Evolutionary conservation across 164 flowering plant genomes (phyloP), one percentile per base, ranked within the genome.

Genomic region (Paratinospora sagittata): DNA sequence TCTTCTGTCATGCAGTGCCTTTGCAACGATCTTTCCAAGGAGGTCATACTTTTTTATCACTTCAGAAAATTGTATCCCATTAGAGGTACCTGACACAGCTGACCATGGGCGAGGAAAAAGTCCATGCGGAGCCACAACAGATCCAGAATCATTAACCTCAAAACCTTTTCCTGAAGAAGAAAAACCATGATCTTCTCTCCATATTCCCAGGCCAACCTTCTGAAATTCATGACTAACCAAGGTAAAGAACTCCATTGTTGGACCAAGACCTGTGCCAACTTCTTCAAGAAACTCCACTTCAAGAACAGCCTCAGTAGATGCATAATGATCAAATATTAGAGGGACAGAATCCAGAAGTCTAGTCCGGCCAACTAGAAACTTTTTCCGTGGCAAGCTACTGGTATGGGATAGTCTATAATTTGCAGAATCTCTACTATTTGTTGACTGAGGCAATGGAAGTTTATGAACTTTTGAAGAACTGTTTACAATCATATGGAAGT

Each of bases 181-280:
- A 62, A 80, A 66, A 63, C 43, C 27, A 76, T 69, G 74, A 75
- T 86, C 93, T 39, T 70, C 91, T 77, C 99, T 92, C 99, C 99
- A 96, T 95, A 96, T 85, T 45, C 89, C 87, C 67, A 91, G 68
- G 65, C 89, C 93, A 69, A 74, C 52, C 61, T 85, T 91, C 79
- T 91, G 99, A 81, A 96, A 88, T 78, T 89, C 99, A 43, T 81
- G 89, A 72, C 99, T 85, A 16, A 96, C 91, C 70, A 93, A 76
- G 23, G 98, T 93, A 79, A 82, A 96, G 73, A 96, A 96, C 80
- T 96, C 99, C 78, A 93, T 70, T 52, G 99, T 96, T 55, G 99
- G 99, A 74, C 98, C 99, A 70, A 89, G 96, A 55, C 99, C 99
- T 61, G 96, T 90, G 67, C 99, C 99, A 71, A 91, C 96, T 84